Base-by-base conservation (phyloP, 805 yeast species). In the Saccharomycopsis malanga region DNA sequence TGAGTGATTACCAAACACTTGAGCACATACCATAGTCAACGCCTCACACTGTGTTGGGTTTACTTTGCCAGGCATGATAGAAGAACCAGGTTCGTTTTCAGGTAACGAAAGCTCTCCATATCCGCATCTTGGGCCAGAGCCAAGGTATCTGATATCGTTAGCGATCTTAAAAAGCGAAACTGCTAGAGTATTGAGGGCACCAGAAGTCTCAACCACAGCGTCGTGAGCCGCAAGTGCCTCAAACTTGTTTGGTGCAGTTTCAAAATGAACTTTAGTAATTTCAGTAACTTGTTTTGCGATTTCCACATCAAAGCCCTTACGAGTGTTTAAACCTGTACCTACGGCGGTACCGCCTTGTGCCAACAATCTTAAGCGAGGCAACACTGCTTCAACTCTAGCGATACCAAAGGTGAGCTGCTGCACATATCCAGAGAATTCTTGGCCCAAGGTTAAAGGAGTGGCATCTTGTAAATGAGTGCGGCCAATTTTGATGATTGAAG, bases 311-410 rank as follows among this genome's bases (percentile, higher is more conserved):
- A 83, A 91, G 20, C 98, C 98, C 62, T 78, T 77, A 65, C 69
- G 82, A 69, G 98, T 89, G 79, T 91, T 91, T 60, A 91, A 77
- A 56, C 98, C 98, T 47, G 98, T 91, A 59, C 98, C 98, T 46
- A 91, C 98, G 53, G 98, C 98, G 53, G 98, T 91, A 72, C 98
- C 98, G 72, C 98, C 98, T 74, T 91, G 98, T 39, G 98, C 98
- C 58, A 91, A 77, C 65, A 66, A 78, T 60, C 81, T 75, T 64
- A 91, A 74, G 67, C 80, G 79, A 57, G 87, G 86, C 56, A 93
- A 76, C 44, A 82, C 67, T 53, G 71, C 70, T 71, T 87, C 87
- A 53, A 91, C 82, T 66, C 98, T 79, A 56, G 70, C 83, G 57
- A 93, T 82, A 63, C 97, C 97, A 65, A 87, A 84, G 59, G 84